These are phyloP conservation scores for Daldinia caldariorum DNA, from an alignment of 495 filamentous ascomycete genomes.

Conservation along the genomic window DNA sequence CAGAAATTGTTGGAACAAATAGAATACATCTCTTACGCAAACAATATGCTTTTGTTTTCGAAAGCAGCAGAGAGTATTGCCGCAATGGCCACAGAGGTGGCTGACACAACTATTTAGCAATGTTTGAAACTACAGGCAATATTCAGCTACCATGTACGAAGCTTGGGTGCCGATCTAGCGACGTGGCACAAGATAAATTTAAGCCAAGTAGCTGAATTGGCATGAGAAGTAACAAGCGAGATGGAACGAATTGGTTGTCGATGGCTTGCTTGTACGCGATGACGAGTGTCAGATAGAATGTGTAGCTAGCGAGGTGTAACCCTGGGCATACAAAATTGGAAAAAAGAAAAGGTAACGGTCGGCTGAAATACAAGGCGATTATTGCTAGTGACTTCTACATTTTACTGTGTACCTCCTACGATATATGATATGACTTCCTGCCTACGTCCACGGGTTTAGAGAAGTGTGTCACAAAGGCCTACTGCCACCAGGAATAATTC, in stretches of 20 bases:
- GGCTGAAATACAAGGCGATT: background rate
- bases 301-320: slow-evolving; percentile 4
- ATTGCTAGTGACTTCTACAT: background rate
- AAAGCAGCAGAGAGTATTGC: too few relatives aligned
- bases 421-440: background rate
- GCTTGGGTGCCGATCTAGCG: background rate
- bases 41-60: background rate
- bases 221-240: background rate
- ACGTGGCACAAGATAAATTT: background rate
- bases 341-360: background rate
- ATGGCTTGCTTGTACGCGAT: background rate
- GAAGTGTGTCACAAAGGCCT: too few relatives aligned
- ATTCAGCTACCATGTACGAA: background rate
- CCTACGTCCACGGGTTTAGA: too few relatives aligned
- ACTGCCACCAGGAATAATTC: background rate
- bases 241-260: background rate
- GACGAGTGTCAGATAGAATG: background rate
- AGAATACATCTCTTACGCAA: background rate
- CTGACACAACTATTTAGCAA: background rate
- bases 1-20: too few relatives aligned
- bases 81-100: background rate
- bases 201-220: background rate
- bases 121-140: background rate
- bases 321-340: background rate
- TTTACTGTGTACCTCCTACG: too few relatives aligned